These are phyloP conservation scores for Juglanconis juglandina DNA, from an alignment of 2,329 filamentous ascomycete genomes.

Conservation along the genomic window DNA sequence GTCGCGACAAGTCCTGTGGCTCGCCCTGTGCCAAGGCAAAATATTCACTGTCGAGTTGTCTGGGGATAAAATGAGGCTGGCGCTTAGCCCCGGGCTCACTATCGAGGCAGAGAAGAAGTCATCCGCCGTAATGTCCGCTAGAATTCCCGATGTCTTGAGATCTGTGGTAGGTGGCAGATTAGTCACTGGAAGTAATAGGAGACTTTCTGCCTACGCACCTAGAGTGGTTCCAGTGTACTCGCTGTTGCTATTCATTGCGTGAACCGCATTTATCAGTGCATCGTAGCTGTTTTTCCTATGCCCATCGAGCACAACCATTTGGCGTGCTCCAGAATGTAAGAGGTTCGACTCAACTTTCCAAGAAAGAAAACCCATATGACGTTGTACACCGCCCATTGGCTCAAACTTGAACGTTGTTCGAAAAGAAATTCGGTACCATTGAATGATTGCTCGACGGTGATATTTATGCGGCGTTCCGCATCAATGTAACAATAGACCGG, in stretches of 20 bases:
- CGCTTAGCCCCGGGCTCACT: slow-evolving; percentile 4
- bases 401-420: slow-evolving; percentile 10
- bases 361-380: slow-evolving; percentile 1
- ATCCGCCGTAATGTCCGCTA: slow-evolving; percentile 4
- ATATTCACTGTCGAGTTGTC: not conserved
- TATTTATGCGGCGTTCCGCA: not conserved
- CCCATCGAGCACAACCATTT: not conserved
- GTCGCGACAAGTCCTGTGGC: not conserved
- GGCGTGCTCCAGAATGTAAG: too few relatives aligned
- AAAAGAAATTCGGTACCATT: slow-evolving; percentile 14
- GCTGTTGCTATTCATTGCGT: slow-evolving; percentile 4
- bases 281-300: slow-evolving; percentile 6
- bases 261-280: not conserved
- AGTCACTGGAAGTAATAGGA: not conserved
- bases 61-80: not conserved
- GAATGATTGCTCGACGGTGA: slow-evolving; percentile 12
- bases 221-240: slow-evolving; percentile 10
- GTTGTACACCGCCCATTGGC: slow-evolving; percentile 11
- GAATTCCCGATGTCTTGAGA: not conserved
- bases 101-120: slow-evolving; percentile 10
- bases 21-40: slow-evolving; percentile 6
- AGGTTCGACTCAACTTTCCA: not conserved
- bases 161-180: not conserved
- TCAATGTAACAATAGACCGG: slow-evolving; percentile 11
- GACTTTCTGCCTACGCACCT: not conserved